These are phyloP conservation scores for Trichosporon sp. DNA, from an alignment of 1,284 basidiomycete species.

Conservation along the genomic window DNA sequence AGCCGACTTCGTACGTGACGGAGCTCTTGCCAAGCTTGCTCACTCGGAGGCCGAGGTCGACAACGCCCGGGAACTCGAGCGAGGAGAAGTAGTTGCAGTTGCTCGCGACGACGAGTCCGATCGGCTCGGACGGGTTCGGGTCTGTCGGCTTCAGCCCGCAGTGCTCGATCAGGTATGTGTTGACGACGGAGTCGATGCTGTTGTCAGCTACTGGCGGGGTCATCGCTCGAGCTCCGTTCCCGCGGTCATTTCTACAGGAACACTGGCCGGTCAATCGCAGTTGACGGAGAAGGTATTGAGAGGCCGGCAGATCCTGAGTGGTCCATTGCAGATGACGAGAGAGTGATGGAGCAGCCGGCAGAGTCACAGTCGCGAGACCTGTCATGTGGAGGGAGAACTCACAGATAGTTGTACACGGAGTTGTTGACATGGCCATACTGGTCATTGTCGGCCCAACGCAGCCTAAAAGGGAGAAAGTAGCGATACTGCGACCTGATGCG, in stretches of 20 bases:
- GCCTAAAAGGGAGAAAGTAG: constrained; percentile 13
- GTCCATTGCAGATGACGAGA: too few species aligned
- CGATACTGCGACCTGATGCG: constrained; percentile 14
- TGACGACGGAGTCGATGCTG: constrained; percentile 21
- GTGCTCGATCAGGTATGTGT: constrained; percentile 16
- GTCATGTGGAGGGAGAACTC: too few species aligned
- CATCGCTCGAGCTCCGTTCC: too few species aligned
- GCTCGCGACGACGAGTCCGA: constrained; percentile 17
- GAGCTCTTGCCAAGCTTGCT: constrained; percentile 16
- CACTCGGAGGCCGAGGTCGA: constrained; percentile 17
- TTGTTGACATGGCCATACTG: constrained; percentile 21
- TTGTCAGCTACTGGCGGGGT: background rate
- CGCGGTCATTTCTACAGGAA: too few species aligned
- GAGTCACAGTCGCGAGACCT: too few species aligned
- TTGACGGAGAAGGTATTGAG: too few species aligned
- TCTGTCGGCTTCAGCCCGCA: constrained; percentile 16
- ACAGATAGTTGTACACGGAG: constrained; percentile 21
- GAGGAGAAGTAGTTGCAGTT: constrained; percentile 19
- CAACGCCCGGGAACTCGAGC: constrained; percentile 15
- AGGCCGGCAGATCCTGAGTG: too few species aligned
- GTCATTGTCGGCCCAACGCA: constrained; percentile 21
- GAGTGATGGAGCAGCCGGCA: too few species aligned
- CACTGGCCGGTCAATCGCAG: too few species aligned
- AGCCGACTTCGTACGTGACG: constrained; percentile 21
- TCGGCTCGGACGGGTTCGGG: constrained; percentile 11